Evolutionary conservation across 116 monocot genomes (phyloP).

Genomic region (Posidonia oceanica): DNA sequence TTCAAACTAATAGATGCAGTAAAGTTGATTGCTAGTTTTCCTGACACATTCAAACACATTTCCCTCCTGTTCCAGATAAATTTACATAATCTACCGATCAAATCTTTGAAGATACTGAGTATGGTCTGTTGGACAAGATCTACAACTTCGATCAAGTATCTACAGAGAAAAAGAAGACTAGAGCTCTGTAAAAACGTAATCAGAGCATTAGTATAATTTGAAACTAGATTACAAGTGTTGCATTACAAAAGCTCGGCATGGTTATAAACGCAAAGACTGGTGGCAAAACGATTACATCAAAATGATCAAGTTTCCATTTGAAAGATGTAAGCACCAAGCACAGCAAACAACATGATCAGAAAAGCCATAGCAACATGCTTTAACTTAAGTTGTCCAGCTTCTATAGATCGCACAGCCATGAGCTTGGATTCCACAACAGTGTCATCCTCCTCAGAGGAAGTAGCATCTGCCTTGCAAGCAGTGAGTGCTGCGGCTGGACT

Average conservation of each 20-base stretch:
- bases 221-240: background rate
- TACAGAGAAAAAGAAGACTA: no score
- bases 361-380: conserved; percentile 3
- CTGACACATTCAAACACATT: no score
- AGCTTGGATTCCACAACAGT: conserved; percentile 1
- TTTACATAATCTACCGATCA: no score
- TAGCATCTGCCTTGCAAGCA: background rate
- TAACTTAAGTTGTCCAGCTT: conserved; percentile 2
- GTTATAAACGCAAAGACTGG: background rate
- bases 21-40: no score
- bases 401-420: conserved; percentile 1
- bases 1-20: no score
- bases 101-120: no score
- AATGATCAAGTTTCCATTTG: conserved; percentile 3
- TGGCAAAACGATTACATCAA: background rate
- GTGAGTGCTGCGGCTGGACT: background rate
- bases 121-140: no score
- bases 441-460: background rate
- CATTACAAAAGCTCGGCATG: background rate
- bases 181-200: no score
- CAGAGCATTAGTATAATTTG: background rate
- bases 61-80: no score
- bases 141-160: no score
- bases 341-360: conserved; percentile 3
- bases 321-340: conserved; percentile 2